Evolutionary conservation across 768 basidiomycete genomes (phyloP).

Genomic region (Sporobolomyces phaffii): DNA sequence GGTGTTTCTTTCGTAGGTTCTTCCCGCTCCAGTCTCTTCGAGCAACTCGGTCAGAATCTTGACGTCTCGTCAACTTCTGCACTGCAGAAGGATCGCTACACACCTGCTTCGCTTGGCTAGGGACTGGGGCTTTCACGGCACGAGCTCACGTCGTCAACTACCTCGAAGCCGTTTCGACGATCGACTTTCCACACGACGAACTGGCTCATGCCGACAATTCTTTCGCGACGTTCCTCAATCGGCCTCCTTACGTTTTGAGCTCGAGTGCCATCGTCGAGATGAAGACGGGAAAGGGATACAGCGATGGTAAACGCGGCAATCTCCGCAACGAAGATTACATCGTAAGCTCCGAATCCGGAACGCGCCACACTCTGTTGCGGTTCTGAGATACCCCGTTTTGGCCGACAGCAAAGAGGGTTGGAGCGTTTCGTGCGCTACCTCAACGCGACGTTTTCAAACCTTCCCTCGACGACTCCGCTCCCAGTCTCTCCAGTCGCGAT

Average conservation of each 20-base stretch:
- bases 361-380: too few relatives aligned
- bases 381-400: too few relatives aligned
- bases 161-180: conserved; percentile 9
- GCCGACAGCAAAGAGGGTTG: conserved; percentile 29
- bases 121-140: conserved; percentile 37
- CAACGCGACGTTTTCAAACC: not conserved
- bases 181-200: conserved; percentile 17
- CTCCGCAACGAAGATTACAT: conserved; percentile 38
- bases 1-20: conserved; percentile 42
- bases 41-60: too few relatives aligned
- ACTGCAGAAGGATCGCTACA: conserved; percentile 31
- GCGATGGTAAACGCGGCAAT: conserved; percentile 23
- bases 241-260: conserved; percentile 28
- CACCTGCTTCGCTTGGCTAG: conserved; percentile 41
- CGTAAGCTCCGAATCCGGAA: conserved; percentile 4
- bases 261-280: conserved; percentile 15
- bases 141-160: conserved; percentile 20
- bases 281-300: conserved; percentile 18
- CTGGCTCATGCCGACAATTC: conserved; percentile 39
- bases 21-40: not conserved
- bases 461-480: not conserved
- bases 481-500: not conserved
- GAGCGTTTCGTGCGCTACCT: conserved; percentile 5
- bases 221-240: conserved; percentile 37
- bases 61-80: too few relatives aligned